Evolutionary conservation across 139 green algal species (phyloP).

Genomic region (Closterium sp.): DNA sequence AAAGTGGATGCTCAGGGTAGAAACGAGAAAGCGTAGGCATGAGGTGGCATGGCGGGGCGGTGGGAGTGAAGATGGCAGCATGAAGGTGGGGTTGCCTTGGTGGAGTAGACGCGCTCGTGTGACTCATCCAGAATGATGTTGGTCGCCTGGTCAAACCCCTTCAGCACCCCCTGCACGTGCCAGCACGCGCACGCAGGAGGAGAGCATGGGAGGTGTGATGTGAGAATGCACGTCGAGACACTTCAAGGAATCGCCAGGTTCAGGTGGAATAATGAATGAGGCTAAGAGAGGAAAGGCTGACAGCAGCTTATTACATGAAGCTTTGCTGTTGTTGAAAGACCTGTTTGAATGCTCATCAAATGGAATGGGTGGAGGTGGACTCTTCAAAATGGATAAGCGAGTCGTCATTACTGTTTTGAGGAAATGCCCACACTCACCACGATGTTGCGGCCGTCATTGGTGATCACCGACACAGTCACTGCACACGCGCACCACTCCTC

Average conservation of each 20-base stretch:
- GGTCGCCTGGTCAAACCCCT: constrained; percentile 89
- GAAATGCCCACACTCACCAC: constrained; percentile 9
- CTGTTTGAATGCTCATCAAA: not conserved
- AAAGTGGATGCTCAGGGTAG: constrained; percentile 8
- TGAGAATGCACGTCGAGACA: not conserved
- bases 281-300: not conserved
- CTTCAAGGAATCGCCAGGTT: no score
- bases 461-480: constrained; percentile 46
- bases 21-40: not conserved
- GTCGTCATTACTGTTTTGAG: no score
- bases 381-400: no score
- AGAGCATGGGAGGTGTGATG: not conserved
- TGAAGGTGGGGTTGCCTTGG: constrained; percentile 53
- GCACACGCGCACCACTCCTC: constrained; percentile 1
- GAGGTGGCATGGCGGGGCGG: not conserved
- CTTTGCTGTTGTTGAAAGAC: no score
- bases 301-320: no score
- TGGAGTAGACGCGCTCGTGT: constrained; percentile 87
- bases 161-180: constrained; percentile 72
- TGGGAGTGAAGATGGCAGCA: not conserved
- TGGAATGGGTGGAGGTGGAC: no score
- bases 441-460: constrained; percentile 44
- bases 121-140: constrained; percentile 94
- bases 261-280: not conserved
- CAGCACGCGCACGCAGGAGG: no score